Conservation (phyloP, 768 basidiomycete genomes). For the Auricularia auricula-judae region DNA sequence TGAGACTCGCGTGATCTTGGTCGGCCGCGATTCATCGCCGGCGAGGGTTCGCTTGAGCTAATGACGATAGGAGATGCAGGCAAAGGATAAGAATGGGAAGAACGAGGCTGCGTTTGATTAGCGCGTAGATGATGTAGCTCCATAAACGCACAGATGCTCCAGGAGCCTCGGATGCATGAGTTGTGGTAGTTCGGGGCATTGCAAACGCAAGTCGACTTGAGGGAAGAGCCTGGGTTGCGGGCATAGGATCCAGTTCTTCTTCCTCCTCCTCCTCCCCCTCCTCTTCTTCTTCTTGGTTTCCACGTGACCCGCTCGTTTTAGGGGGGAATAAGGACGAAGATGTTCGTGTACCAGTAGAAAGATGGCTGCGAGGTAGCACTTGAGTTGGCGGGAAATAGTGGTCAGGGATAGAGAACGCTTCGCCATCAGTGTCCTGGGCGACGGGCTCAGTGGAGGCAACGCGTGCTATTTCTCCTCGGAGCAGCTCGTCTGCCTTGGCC, state of each 20-base stretch:
- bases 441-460: too few species aligned
- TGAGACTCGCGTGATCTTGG: background rate
- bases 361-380: conserved; percentile 8
- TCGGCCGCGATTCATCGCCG: background rate
- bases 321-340: background rate
- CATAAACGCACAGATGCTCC: background rate
- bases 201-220: conserved; percentile 4
- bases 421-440: background rate
- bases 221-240: conserved; percentile 6
- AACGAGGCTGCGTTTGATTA: conserved; percentile 18
- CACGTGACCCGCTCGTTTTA: too few species aligned
- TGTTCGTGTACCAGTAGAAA: background rate
- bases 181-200: too few species aligned
- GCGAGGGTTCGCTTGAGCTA: conserved; percentile 22
- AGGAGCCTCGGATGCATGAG: too few species aligned
- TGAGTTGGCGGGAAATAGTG: conserved; percentile 10
- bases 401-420: background rate
- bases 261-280: background rate
- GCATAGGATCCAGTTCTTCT: background rate
- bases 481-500: conserved; percentile 25
- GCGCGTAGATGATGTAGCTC: background rate
- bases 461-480: conserved; percentile 11
- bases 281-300: too few species aligned
- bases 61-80: conserved; percentile 5
- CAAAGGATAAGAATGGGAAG: conserved; percentile 16